These are phyloP conservation scores for Cystobasidiopsis lactophilus DNA, from an alignment of 768 basidiomycete genomes.

Conservation along the genomic window DNA sequence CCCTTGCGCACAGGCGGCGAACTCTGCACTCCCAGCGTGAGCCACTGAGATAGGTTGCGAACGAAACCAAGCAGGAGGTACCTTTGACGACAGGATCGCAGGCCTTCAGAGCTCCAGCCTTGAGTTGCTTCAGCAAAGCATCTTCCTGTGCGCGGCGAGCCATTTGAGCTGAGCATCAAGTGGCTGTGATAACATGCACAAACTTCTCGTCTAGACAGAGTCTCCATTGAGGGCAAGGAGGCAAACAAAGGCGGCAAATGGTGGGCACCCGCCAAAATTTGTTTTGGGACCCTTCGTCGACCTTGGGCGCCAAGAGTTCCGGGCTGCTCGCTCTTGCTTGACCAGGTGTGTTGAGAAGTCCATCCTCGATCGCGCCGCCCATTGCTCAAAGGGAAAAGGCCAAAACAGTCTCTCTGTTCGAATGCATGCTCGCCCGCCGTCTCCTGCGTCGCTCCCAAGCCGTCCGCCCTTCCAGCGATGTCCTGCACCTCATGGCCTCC, in stretches of 20 bases:
- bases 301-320: no score
- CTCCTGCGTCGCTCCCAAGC: no score
- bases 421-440: no score
- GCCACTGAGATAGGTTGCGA: neutral
- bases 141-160: slow-evolving; percentile 34
- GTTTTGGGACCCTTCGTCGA: no score
- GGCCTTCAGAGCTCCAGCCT: slow-evolving; percentile 52
- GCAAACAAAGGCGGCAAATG: neutral
- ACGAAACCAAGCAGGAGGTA: slow-evolving; percentile 17
- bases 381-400: no score
- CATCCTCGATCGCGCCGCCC: no score
- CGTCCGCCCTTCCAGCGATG: no score
- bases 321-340: no score
- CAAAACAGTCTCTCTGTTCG: no score
- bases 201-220: slow-evolving; percentile 55
- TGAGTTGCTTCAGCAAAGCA: slow-evolving; percentile 56
- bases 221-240: slow-evolving; percentile 35
- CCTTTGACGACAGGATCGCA: slow-evolving; percentile 59
- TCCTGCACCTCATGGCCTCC: no score
- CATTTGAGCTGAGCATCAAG: neutral
- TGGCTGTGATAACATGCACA: neutral
- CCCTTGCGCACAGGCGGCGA: slow-evolving; percentile 61
- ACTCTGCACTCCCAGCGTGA: slow-evolving; percentile 38
- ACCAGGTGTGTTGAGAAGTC: no score
- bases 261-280: no score